A percentile compares a stretch with the other conserved stretches of the same genome.
These are phyloP conservation scores for Olyra latifolia DNA, from an alignment of 176 grass and related monocot genomes.

Conservation along the genomic window DNA sequence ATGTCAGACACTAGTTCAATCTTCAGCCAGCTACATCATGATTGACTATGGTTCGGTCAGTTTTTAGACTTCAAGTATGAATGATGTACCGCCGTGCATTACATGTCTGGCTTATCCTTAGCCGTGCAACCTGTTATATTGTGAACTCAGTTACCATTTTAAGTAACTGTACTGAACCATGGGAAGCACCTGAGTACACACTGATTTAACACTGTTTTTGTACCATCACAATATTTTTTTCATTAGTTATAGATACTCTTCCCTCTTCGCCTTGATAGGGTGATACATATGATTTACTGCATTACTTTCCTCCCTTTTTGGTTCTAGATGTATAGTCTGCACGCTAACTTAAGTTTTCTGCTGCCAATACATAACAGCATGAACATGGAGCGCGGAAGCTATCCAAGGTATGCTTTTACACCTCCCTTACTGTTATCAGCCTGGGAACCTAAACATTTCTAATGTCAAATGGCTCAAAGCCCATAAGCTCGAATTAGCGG, in stretches of 20 bases:
- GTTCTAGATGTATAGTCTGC: neutral
- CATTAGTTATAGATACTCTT: neutral
- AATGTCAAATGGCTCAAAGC: neutral
- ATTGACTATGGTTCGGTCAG: neutral
- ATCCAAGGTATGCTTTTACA: conserved; percentile 65
- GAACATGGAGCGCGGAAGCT: conserved; percentile 57
- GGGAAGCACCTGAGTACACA: neutral
- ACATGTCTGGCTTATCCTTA: neutral
- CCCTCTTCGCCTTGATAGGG: neutral
- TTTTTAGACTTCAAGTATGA: neutral
- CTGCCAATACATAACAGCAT: conserved; percentile 45
- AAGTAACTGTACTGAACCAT: neutral
- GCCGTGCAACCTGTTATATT: neutral
- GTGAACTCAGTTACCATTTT: neutral
- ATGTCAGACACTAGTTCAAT: neutral
- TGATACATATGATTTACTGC: neutral
- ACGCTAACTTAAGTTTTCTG: conserved; percentile 40
- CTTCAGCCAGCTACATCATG: neutral
- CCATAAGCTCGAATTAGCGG: neutral
- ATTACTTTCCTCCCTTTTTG: neutral
- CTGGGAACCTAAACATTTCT: neutral
- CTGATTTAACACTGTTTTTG: neutral
- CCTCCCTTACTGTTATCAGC: conserved; percentile 16
- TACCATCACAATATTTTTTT: neutral
- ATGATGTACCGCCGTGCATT: neutral